Base-by-base conservation (phyloP, 495 filamentous ascomycete species). In the Friedmanniomyces endolithicus region DNA sequence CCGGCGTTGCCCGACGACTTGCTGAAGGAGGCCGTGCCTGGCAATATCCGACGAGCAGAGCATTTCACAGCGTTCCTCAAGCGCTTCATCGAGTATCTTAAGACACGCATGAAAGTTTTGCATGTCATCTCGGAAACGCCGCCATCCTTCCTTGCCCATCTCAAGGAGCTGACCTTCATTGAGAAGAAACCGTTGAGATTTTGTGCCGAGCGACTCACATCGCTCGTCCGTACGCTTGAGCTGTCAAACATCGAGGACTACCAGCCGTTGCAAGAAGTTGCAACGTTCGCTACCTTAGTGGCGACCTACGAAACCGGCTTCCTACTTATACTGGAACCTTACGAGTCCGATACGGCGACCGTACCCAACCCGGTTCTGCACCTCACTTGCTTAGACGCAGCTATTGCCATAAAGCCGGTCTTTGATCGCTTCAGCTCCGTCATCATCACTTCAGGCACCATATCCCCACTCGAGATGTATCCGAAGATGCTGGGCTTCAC, bases 281-380 rank as follows among this genome's bases (percentile, higher is more conserved):
- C 94, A 8, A 95, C 90, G 1, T 99, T 99, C 66, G 94, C 94
- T n/a, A 99, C 94, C 1, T 77, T 99, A 0, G 89, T 92, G 31
- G 85, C 92, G 41, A 99, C 94, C 1, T 99, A 99, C 66, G 94
- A 99, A 56, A 95, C 88, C 64, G 94, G 94, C 3, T 99, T 99
- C 64, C 75, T 94, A 4, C 77, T 99, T 25, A 99, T 99, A 41
- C 76, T 97, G 33, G 92, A 99, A 60, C 94, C 94, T 1, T 99
- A 84, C 62, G 94, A 99, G 71, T 90, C 89, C 0, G 94, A 96
- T 62, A 86, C 86, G 20, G 90, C 94, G 31, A 94, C 90, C 47
- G 89, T 97, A 0, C 89, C 92, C 1, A 99, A 99, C 57, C 94
- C 94, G 0, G 80, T 96, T 23, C 73, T 99, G 1, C 94, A 99